phyloP scores from a whole-genome alignment of 208 protist genomes.

The Angomonas deanei region DNA sequence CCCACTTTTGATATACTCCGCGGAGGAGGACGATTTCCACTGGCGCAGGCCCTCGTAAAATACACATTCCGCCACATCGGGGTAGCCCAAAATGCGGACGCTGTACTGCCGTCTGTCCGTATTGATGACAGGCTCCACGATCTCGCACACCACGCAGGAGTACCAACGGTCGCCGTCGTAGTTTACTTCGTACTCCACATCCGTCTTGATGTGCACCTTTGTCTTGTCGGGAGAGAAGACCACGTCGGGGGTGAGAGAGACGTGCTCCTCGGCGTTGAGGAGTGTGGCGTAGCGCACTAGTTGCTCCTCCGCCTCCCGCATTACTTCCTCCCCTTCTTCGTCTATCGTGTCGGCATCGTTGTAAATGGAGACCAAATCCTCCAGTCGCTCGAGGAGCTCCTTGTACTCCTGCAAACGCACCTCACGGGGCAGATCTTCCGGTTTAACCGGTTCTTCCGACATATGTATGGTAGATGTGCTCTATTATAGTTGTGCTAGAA shows the following conservation, averaged over 20 bases:
- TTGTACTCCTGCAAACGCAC: constrained; percentile 26
- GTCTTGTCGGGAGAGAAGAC: not conserved
- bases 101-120: constrained; percentile 52
- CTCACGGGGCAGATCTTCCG: constrained; percentile 14
- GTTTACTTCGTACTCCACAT: constrained; percentile 62
- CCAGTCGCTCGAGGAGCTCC: constrained; percentile 20
- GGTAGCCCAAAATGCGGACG: constrained; percentile 69
- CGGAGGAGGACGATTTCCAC: constrained; percentile 23
- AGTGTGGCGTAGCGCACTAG: constrained; percentile 29
- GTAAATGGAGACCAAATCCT: constrained; percentile 20
- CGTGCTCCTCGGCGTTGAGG: constrained; percentile 50
- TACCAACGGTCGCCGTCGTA: constrained; percentile 68
- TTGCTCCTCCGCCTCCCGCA: constrained; percentile 42
- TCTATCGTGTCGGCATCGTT: constrained; percentile 15
- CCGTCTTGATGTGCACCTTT: not conserved
- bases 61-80: constrained; percentile 44
- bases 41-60: constrained; percentile 54
- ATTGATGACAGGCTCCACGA: constrained; percentile 31
- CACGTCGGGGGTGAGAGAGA: constrained; percentile 27
- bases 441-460: not conserved
- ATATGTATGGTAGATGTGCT: too few relatives aligned
- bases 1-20: constrained; percentile 32
- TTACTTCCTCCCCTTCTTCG: constrained; percentile 30
- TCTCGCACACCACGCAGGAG: constrained; percentile 57
- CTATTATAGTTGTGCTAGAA: too few relatives aligned